Percentiles rank a stretch among this genome's conserved stretches.
phyloP scores from a whole-genome alignment of 345 rosid genomes.

The Hibiscus syriacus region DNA sequence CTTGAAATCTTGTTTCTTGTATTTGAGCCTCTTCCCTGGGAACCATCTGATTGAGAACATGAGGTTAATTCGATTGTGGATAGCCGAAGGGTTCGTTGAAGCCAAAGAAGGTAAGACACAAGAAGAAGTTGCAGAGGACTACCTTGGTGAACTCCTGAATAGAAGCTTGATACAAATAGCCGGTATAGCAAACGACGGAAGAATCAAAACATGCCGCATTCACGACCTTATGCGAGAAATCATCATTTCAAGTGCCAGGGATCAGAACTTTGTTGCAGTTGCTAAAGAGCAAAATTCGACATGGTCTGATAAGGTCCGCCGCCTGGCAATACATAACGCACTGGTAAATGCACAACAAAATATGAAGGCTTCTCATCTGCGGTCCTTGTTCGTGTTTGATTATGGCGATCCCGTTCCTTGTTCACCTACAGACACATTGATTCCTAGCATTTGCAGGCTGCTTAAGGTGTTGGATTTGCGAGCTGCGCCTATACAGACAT shows the following conservation, averaged over 20 bases:
- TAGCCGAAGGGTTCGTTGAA: constrained; percentile 33
- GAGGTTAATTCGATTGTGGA: constrained; percentile 36
- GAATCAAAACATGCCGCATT: constrained; percentile 27
- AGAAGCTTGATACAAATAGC: constrained; percentile 35
- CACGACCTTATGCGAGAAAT: constrained; percentile 33
- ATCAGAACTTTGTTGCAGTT: constrained; percentile 28
- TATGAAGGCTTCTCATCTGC: constrained; percentile 16
- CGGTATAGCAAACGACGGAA: constrained; percentile 25
- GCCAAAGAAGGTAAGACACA: constrained; percentile 28
- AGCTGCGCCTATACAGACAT: constrained; percentile 20
- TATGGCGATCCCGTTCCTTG: constrained; percentile 4
- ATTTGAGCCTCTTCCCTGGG: constrained; percentile 37
- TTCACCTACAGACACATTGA: neutral
- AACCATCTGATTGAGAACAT: constrained; percentile 15
- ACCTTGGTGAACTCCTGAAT: constrained; percentile 28
- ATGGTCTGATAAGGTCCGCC: constrained; percentile 31
- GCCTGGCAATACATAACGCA: constrained; percentile 24
- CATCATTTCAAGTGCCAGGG: constrained; percentile 27
- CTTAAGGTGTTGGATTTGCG: constrained; percentile 32
- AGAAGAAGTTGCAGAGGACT: constrained; percentile 39
- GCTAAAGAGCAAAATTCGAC: constrained; percentile 13
- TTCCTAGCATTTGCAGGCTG: constrained; percentile 16
- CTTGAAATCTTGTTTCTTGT: constrained; percentile 26
- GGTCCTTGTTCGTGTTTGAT: constrained; percentile 30
- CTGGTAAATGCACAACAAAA: constrained; percentile 5